Evolutionary conservation across 345 rosid species (phyloP), one percentile per base, ranked within the genome.

Genomic region (Sonneratia caseolaris): DNA sequence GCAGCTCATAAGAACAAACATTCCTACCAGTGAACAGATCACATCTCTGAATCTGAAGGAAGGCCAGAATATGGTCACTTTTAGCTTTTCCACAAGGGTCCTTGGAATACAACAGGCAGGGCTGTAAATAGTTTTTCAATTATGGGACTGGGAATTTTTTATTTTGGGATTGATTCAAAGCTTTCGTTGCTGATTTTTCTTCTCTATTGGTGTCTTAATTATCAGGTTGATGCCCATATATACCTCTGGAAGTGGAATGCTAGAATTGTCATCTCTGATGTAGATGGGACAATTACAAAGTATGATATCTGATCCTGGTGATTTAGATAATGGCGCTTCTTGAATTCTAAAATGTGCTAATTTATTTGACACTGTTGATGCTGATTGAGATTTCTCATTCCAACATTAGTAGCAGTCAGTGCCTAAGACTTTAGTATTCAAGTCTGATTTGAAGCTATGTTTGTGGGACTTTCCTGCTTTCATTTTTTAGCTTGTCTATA

Each of bases 281-380:
- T 93, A 68, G 98, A 93, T 79, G 97, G 98, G 76, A 93, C 98
- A 68, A 93, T 93, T 85, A 93, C 98, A 68, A 93, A 85, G 98
- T 93, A 81, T 53, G 85, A 68, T 49, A 37, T 21, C 62, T 65
- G 43, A 49, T 15, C 27, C 64, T 56, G 64, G 32, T 57, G 74
- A 71, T 40, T 66, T 48, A 27, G 70, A 53, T 45, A 37, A 61
- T 45, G 35, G 47, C 21, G 48, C 68, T 32, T 61, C 38, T 11
- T 49, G 21, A 45, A 22, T 68, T 47, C n/a, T 45, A 42, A 45
- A 43, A 13, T 62, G 19, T 15, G 27, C 37, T 62, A 10, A 13
- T 62, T 35, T 35, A 24, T 22, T 43, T 66, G 68, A 21, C 3
- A 68, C 21, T 47, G 16, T 21, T 43, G 32, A 32, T n/a, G 45